Evolutionary conservation across 2,329 filamentous ascomycete species (phyloP).

Genomic region (Colletotrichum cereale): DNA sequence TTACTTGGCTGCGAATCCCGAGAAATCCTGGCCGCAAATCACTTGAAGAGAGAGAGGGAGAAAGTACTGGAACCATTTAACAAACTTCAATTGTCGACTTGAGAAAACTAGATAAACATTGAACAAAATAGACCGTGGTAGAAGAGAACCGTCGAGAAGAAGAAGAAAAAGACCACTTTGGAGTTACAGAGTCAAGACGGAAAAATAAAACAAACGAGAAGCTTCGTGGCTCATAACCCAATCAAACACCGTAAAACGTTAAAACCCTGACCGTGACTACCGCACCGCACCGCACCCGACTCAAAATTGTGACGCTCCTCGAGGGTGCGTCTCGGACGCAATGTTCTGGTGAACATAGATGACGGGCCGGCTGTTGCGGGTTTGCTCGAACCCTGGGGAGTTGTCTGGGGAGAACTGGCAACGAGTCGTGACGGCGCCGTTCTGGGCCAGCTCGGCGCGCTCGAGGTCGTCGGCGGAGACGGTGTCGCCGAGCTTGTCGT

Average conservation of each 20-base stretch:
- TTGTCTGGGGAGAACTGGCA: conserved; percentile 31
- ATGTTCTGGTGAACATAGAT: conserved; percentile 38
- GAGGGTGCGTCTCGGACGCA: conserved; percentile 16
- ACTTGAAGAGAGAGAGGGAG: no score
- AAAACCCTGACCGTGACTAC: not conserved
- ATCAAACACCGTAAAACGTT: not conserved
- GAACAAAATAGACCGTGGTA: not conserved
- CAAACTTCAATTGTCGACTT: not conserved
- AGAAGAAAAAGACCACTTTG: not conserved
- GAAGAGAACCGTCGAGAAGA: not conserved
- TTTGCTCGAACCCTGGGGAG: conserved; percentile 12
- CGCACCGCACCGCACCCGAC: not conserved
- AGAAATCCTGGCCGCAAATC: no score
- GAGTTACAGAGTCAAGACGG: not conserved
- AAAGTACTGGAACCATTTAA: not conserved
- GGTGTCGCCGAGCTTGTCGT: conserved; percentile 31
- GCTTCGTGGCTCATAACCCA: not conserved
- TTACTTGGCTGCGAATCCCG: not conserved
- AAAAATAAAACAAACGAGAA: not conserved
- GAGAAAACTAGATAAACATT: not conserved
- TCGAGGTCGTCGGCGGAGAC: conserved; percentile 28
- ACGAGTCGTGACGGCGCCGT: conserved; percentile 23
- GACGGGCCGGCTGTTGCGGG: conserved; percentile 18
- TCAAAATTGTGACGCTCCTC: not conserved
- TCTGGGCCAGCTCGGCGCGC: conserved; percentile 2